phyloP scores from a whole-genome alignment of 2,329 filamentous ascomycete genomes.

The Fusarium avenaceum region DNA sequence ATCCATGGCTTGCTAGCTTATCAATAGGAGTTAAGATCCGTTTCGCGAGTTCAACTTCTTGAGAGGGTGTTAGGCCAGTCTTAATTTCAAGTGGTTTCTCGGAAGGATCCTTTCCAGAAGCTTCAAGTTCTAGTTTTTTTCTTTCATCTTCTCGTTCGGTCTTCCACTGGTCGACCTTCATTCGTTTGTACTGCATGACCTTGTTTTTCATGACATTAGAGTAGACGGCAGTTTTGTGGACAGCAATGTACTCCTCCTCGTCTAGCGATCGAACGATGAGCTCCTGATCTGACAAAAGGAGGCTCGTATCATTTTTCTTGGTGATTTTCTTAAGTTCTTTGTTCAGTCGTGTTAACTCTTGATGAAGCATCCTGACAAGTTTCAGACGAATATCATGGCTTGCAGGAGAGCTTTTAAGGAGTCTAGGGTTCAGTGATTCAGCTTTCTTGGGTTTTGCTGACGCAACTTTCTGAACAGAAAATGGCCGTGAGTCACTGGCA shows the following conservation, averaged over 20 bases:
- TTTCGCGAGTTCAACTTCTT: conserved; percentile 77
- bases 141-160: conserved; percentile 64
- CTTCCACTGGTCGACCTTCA: conserved; percentile 79
- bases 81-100: conserved; percentile 67
- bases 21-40: conserved; percentile 74
- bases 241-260: conserved; percentile 82
- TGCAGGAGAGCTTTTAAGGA: conserved; percentile 70
- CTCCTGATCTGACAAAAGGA: conserved; percentile 73
- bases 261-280: conserved; percentile 78
- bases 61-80: conserved; percentile 75
- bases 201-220: conserved; percentile 86
- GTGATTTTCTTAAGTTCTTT: conserved; percentile 67
- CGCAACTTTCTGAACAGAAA: conserved; percentile 32
- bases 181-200: conserved; percentile 81
- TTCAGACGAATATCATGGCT: conserved; percentile 68
- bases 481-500: conserved; percentile 36
- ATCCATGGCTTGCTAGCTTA: conserved; percentile 77
- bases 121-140: conserved; percentile 54
- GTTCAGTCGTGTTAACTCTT: conserved; percentile 77
- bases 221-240: conserved; percentile 78
- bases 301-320: conserved; percentile 62
- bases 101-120: conserved; percentile 50
- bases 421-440: conserved; percentile 76
- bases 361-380: conserved; percentile 73
- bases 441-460: conserved; percentile 47